These are phyloP conservation scores for Astraeus odoratus DNA, from an alignment of 768 basidiomycete species.

Conservation along the genomic window DNA sequence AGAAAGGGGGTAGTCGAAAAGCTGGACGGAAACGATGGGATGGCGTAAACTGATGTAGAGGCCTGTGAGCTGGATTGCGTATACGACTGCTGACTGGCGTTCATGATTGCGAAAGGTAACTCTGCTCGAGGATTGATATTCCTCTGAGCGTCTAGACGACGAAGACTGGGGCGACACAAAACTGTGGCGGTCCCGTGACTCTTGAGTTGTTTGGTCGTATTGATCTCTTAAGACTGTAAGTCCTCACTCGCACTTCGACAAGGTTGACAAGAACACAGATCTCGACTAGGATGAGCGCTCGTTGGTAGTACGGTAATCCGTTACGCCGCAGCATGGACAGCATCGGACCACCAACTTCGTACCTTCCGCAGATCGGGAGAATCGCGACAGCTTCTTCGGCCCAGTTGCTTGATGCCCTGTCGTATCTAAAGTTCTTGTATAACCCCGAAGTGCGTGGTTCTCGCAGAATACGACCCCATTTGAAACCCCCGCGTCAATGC, in stretches of 20 bases:
- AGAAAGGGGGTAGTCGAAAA: constrained; percentile 13
- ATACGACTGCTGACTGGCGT: constrained; percentile 10
- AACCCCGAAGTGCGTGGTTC: constrained; percentile 58
- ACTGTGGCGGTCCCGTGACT: no score
- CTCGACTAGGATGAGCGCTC: no score
- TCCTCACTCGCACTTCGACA: no score
- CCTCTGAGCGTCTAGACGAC: no score
- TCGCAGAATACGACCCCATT: constrained; percentile 29
- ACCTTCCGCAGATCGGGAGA: constrained; percentile 46
- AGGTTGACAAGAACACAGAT: no score
- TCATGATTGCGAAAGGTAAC: no score
- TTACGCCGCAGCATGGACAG: constrained; percentile 2
- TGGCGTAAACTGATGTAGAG: constrained; percentile 13
- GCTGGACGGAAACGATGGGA: constrained; percentile 12
- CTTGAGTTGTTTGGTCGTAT: no score
- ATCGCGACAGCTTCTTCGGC: constrained; percentile 31
- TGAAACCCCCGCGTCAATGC: no score
- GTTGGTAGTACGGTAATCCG: no score
- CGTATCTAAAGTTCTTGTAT: constrained; percentile 49
- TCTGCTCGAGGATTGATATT: no score
- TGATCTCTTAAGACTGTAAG: no score
- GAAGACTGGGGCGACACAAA: no score
- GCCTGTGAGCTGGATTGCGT: constrained; percentile 10
- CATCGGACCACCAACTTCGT: constrained; percentile 38
- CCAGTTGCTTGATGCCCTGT: constrained; percentile 38